Base-by-base conservation (phyloP, 1,284 basidiomycete genomes). In the Ganoderma multipileum region DNA sequence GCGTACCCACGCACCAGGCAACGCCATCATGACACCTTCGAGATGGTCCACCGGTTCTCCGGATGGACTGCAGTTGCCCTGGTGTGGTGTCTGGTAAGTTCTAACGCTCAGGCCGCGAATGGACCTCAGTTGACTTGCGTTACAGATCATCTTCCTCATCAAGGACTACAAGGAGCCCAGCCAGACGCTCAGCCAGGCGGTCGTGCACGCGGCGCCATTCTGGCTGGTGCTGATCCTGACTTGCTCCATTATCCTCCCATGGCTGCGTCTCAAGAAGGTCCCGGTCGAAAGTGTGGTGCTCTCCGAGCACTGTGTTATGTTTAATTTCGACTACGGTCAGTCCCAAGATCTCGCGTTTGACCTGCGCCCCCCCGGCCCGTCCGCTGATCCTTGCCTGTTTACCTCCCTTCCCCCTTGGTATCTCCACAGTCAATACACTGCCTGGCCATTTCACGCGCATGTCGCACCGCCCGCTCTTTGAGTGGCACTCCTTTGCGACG, bases 401-500 rank as follows among this genome's bases (percentile, higher is more conserved):
- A 8, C 20, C 41, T 42, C 41, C 41, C 41, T 14, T 11, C 38
- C 38, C 38, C 12, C 38, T 39, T 14, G 9, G 12, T 39, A 42
- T 6, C n/a, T 47, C 12, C 66, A 20, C 65, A 79, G 79, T 77
- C 8, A 83, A 85, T 3, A 86, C 88, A 8, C 81, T 82, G 54
- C 80, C 87, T 36, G 87, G 87, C 30, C 86, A 83, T 73, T 87
- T 86, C 76, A 84, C 83, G 20, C 83, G 87, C 59, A 79, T 89
- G 69, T 86, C 87, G 7, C 79, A 82, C 58, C 80, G 80, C 67
- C 88, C 87, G 18, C 80, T 88, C 60, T 78, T 83, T 44, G 87
- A 89, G 78, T 89, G 88, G 88, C 87, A 89, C 69, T 84, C 84
- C 12, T 89, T 89, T 71, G 87, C 87, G 3, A 88, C 86, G 4